Evolutionary conservation across 2,329 filamentous ascomycete genomes (phyloP), one percentile per base, ranked within the genome.

Genomic region (Diaporthe caulivora): DNA sequence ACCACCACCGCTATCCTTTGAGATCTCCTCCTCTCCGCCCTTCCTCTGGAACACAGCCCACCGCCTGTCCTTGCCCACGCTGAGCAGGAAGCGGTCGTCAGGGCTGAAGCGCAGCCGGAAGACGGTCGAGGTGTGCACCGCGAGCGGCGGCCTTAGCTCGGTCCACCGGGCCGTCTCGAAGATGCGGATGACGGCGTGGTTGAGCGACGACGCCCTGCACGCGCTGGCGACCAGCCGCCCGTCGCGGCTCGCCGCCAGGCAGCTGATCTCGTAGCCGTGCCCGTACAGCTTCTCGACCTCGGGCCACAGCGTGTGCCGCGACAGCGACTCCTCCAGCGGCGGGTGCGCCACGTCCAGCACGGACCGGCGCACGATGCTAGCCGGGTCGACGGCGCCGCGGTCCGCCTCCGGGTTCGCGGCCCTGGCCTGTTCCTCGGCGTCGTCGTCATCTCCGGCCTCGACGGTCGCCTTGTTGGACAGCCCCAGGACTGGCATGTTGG

Each of bases 231-330:
- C 88, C 29, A 98, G 83, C 4, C 83, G 86, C 17, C 93, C 93
- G 78, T 95, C 92, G 79, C 94, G 90, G 79, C 91, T 95, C 10
- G 92, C 89, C 15, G 95, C 94, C 21, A 98, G 90, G 49, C 94
- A 93, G 2, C 95, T 97, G 65, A 99, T 96, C 83, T 99, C 97
- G 83, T 98, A 98, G 40, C 97, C 97, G 83, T 99, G 97, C 1
- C 97, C 97, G 83, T 99, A 99, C 1, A 99, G 89, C 85, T 99
- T 99, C 82, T 99, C 97, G 9, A 91, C 91, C 81, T 99, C 97
- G 3, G 97, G 97, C 95, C 95, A 99, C 42, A 99, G 90, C 0
- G 97, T 97, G 81, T 97, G 92, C 11, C 95, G 92, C 31, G 95
- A 93, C 2, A 99, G 90, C 71, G 94, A 92, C 82, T 98, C 97